Percentiles rank a stretch among this genome's conserved stretches.
phyloP scores from a whole-genome alignment of 768 basidiomycete genomes.

The Tulasnella sp. region DNA sequence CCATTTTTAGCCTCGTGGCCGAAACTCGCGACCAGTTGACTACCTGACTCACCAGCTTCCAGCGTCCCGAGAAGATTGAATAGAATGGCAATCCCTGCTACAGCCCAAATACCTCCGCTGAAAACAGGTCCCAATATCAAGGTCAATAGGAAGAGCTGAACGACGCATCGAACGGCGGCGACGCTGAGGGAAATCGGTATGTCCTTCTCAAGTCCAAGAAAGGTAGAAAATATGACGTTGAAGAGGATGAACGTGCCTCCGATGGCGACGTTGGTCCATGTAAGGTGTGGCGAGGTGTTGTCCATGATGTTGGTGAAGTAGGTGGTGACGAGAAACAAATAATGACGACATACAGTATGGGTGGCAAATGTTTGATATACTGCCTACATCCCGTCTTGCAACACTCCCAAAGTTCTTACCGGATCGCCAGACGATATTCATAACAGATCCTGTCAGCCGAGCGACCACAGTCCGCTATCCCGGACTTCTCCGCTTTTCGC shows the following conservation, averaged over 20 bases:
- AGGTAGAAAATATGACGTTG: constrained; percentile 53
- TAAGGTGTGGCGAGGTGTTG: too few species aligned
- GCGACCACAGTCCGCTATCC: too few species aligned
- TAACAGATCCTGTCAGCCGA: too few species aligned
- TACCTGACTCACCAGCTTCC: constrained; percentile 50
- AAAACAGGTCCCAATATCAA: constrained; percentile 63
- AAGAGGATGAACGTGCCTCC: constrained; percentile 67
- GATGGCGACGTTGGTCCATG: constrained; percentile 65
- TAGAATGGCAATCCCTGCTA: constrained; percentile 58
- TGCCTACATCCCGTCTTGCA: too few species aligned
- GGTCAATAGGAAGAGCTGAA: constrained; percentile 69
- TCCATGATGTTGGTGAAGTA: constrained; percentile 36
- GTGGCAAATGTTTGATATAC: too few species aligned
- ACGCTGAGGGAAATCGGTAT: constrained; percentile 47
- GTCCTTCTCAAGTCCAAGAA: constrained; percentile 56
- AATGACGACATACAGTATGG: too few species aligned
- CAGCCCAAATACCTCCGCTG: constrained; percentile 61
- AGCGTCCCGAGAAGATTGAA: constrained; percentile 68
- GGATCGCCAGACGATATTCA: too few species aligned
- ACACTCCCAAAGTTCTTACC: too few species aligned
- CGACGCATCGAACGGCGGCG: constrained; percentile 60
- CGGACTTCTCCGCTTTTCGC: too few species aligned
- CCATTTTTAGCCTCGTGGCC: background rate
- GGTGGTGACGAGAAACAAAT: too few species aligned
- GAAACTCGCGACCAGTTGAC: background rate